A percentile compares a stretch with the other conserved stretches of the same genome.
Conservation (phyloP, 208 protist genomes). For the Willaertia magna region DNA sequence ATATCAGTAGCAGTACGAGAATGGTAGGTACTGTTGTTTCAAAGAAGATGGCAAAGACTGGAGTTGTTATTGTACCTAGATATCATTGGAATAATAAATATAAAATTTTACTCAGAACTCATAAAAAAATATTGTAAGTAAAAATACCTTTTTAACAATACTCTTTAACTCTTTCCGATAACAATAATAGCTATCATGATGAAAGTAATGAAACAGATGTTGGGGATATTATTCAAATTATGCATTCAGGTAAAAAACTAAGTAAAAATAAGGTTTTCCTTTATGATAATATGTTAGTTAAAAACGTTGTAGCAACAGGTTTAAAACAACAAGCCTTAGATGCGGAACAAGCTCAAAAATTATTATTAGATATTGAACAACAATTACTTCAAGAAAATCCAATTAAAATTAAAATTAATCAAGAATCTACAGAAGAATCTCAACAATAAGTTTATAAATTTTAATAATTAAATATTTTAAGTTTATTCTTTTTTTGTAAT, state of each 20-base stretch:
- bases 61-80: neutral
- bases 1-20: neutral
- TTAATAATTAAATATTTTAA: no score
- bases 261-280: neutral
- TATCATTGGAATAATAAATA: neutral
- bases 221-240: conserved; percentile 1
- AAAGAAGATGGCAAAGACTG: neutral
- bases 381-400: neutral
- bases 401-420: neutral
- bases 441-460: no score
- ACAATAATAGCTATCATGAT: neutral
- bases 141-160: no score
- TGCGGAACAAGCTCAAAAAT: neutral
- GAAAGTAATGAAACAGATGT: neutral
- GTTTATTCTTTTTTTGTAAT: no score
- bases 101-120: neutral
- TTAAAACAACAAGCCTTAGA: neutral
- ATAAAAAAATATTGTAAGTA: conserved; percentile 1
- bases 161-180: no score
- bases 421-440: neutral
- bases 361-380: neutral
- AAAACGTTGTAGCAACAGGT: neutral
- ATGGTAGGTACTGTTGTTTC: neutral
- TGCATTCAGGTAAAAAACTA: neutral
- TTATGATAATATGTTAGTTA: neutral